Evolutionary conservation across 768 basidiomycete species (phyloP), one percentile per base, ranked within the genome.

Genomic region (Mycena kentingensis): DNA sequence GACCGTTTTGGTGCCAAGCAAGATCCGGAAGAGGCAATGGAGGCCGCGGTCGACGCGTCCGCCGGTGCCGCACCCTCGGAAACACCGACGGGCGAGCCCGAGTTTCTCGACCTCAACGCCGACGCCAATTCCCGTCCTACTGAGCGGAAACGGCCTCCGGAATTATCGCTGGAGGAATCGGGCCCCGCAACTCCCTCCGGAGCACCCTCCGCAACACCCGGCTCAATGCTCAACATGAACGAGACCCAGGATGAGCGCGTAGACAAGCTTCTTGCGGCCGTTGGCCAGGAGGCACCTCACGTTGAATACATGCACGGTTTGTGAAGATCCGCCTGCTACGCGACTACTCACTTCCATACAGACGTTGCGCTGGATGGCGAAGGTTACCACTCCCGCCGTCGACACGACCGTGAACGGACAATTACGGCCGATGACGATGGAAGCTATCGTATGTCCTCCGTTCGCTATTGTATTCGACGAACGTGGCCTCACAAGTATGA

Each of bases 101-200:
- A 95, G 39, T 92, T 88, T 62, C 75, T 97, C 46, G 93, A 97
- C 67, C 78, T 97, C 38, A 75, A 96, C 64, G 89, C 84, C 6
- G 61, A 61, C 37, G 63, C 67, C 19, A 58, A 62, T 19, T 53
- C 69, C 37, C 52, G 38, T 22, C 57, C 57, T 12, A 16, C 54
- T 18, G 18, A 38, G 46, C 52, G 26, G 21, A 59, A 59, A 39
- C 51, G 52, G n/a, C 59, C 52, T 13, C 57, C 59, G 16, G 4
- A 8, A 29, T 39, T 56, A 16, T 54, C 55, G 22, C 24, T 55
- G n/a, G n/a, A n/a, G n/a, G n/a, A n/a, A n/a, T n/a, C n/a, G n/a
- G n/a, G n/a, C n/a, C n/a, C n/a, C n/a, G n/a, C n/a, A n/a, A n/a
- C n/a, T 16, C 51, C 58, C 11, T 45, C 41, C 2, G 41, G 27